A percentile compares a stretch with the other conserved stretches of the same genome.
Conservation (phyloP, 106 monocot genomes). For the Dendrobium chrysotoxum region DNA sequence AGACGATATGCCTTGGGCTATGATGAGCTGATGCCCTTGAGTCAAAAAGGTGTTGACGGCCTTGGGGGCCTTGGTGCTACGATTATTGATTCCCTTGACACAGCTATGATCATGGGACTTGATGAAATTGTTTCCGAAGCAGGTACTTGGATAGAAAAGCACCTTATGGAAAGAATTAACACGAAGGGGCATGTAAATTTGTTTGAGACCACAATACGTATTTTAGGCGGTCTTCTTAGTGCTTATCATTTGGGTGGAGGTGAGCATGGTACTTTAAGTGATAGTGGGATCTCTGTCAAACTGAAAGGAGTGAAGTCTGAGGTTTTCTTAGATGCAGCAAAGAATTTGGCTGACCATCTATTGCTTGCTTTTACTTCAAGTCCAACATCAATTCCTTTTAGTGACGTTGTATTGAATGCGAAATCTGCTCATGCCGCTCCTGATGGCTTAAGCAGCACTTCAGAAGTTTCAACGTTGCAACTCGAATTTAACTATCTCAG, state of each 20-base stretch:
- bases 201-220: constrained; percentile 94
- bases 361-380: constrained; percentile 79
- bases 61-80: constrained; percentile 94
- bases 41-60: constrained; percentile 62
- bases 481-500: constrained; percentile 95
- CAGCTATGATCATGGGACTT: constrained; percentile 84
- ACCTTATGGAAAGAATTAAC: constrained; percentile 60
- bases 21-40: constrained; percentile 92
- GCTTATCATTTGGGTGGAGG: constrained; percentile 73
- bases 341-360: constrained; percentile 63
- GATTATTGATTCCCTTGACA: constrained; percentile 81
- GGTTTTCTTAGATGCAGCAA: constrained; percentile 49
- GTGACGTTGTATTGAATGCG: constrained; percentile 82
- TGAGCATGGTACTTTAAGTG: constrained; percentile 3
- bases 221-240: constrained; percentile 94
- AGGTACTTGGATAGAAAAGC: constrained; percentile 62
- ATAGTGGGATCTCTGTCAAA: constrained; percentile 18
- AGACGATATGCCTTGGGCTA: constrained; percentile 68
- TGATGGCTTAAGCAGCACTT: constrained; percentile 87
- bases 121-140: constrained; percentile 71
- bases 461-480: constrained; percentile 85
- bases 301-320: constrained; percentile 36
- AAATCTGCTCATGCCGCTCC: constrained; percentile 77
- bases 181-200: constrained; percentile 88
- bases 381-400: constrained; percentile 84